Evolutionary conservation across 352 stramenopile species (phyloP).

Genomic region (Phytopythium helicoides): DNA sequence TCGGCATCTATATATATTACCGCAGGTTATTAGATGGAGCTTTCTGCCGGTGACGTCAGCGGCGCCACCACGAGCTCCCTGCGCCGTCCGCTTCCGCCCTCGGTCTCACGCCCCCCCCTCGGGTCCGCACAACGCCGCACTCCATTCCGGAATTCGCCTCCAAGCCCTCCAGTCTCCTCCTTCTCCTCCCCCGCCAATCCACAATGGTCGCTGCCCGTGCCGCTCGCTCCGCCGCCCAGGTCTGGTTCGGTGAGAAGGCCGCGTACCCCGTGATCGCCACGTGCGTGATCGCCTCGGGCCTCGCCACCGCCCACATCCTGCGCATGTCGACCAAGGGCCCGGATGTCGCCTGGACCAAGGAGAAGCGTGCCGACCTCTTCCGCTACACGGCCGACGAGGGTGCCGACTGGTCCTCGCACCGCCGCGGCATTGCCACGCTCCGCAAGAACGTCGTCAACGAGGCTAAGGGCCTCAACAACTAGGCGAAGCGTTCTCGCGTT

Average conservation of each 20-base stretch:
- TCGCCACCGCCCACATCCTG: slow-evolving; percentile 75
- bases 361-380: slow-evolving; percentile 70
- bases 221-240: slow-evolving; percentile 49
- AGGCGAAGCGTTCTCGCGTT: background rate
- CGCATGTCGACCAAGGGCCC: slow-evolving; percentile 68
- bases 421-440: slow-evolving; percentile 60
- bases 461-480: slow-evolving; percentile 66
- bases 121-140: background rate
- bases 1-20: too few species aligned
- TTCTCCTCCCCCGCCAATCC: slow-evolving; percentile 10
- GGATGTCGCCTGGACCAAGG: slow-evolving; percentile 80
- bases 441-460: slow-evolving; percentile 83
- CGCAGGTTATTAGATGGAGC: slow-evolving; percentile 7
- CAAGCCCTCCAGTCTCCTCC: slow-evolving; percentile 19
- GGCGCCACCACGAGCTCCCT: slow-evolving; percentile 4
- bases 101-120: background rate
- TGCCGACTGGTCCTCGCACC: slow-evolving; percentile 74
- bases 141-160: slow-evolving; percentile 70
- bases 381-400: slow-evolving; percentile 62
- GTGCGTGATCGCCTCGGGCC: slow-evolving; percentile 52
- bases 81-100: background rate
- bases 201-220: slow-evolving; percentile 55
- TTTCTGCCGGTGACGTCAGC: slow-evolving; percentile 22
- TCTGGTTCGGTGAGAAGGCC: slow-evolving; percentile 73
- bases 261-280: slow-evolving; percentile 77